Percentiles rank a stretch among this genome's conserved stretches.
Conservation (phyloP, 495 filamentous ascomycete species). For the Entonaema liquescens region DNA sequence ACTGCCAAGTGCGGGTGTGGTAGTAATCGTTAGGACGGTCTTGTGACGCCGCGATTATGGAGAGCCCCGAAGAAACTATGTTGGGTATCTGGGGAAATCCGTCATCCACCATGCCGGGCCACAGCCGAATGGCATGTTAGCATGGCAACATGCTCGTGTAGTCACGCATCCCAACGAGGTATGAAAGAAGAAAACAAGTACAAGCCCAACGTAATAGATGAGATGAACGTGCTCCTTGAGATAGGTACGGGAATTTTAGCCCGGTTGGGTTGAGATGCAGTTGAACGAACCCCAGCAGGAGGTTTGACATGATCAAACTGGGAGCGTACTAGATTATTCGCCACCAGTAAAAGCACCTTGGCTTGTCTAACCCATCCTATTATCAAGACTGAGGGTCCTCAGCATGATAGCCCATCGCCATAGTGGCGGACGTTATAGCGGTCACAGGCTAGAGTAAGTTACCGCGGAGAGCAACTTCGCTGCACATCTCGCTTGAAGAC, state of each 20-base stretch:
- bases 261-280: constrained; percentile 30
- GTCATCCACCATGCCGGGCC: constrained; percentile 38
- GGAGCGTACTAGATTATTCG: constrained; percentile 19
- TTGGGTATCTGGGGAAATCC: constrained; percentile 43
- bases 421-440: constrained; percentile 19
- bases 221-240: constrained; percentile 12
- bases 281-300: constrained; percentile 15
- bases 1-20: constrained; percentile 35
- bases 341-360: constrained; percentile 19
- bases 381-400: constrained; percentile 8
- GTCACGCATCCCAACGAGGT: constrained; percentile 29
- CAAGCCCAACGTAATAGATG: constrained; percentile 6
- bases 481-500: constrained; percentile 34
- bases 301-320: constrained; percentile 6
- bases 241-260: not conserved
- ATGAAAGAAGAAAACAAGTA: constrained; percentile 12
- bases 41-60: constrained; percentile 40
- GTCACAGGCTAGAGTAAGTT: constrained; percentile 16
- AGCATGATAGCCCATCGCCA: constrained; percentile 17
- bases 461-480: constrained; percentile 22
- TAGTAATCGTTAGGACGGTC: constrained; percentile 37
- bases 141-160: constrained; percentile 22
- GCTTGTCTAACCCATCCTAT: constrained; percentile 3
- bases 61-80: constrained; percentile 29
- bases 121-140: constrained; percentile 39